phyloP scores from a whole-genome alignment of 371 early-diverging fungal species.

The Rhizopus delemar region DNA sequence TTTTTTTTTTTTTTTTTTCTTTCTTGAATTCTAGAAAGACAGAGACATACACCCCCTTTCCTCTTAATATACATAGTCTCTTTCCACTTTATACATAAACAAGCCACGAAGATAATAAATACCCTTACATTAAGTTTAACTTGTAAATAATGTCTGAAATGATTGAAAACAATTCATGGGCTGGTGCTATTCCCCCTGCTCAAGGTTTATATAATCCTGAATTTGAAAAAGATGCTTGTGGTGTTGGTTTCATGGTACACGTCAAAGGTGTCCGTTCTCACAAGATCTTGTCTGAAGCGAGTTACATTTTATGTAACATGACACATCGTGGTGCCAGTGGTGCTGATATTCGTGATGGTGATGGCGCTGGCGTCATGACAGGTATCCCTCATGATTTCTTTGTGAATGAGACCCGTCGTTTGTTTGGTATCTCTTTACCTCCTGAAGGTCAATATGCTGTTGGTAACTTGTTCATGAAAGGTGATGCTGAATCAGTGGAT shows the following conservation, averaged over 20 bases:
- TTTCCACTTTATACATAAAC: not conserved
- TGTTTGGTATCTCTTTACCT: constrained; percentile 68
- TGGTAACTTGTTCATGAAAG: constrained; percentile 89
- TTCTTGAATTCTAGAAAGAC: not conserved
- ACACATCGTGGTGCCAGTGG: constrained; percentile 95
- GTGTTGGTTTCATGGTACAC: constrained; percentile 95
- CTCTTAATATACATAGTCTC: constrained; percentile 1
- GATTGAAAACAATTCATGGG: constrained; percentile 69
- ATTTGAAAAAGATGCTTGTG: constrained; percentile 93
- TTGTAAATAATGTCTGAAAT: constrained; percentile 9
- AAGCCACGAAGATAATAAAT: not conserved
- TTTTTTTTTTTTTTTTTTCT: not conserved
- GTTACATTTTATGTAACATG: constrained; percentile 93
- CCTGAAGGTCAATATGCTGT: constrained; percentile 85
- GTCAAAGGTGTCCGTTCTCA: constrained; percentile 86
- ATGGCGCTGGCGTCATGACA: constrained; percentile 92
- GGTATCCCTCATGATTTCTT: constrained; percentile 91
- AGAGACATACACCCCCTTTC: not conserved
- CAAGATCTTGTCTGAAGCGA: constrained; percentile 86
- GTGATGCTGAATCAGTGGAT: constrained; percentile 57
- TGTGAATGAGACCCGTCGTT: constrained; percentile 58
- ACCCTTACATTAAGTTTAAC: constrained; percentile 6
- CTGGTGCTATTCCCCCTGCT: constrained; percentile 76
- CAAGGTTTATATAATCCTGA: constrained; percentile 91
- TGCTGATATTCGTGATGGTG: constrained; percentile 87